These are phyloP conservation scores for Clonostachys rhizophaga DNA, from an alignment of 2,329 filamentous ascomycete species.

Conservation along the genomic window DNA sequence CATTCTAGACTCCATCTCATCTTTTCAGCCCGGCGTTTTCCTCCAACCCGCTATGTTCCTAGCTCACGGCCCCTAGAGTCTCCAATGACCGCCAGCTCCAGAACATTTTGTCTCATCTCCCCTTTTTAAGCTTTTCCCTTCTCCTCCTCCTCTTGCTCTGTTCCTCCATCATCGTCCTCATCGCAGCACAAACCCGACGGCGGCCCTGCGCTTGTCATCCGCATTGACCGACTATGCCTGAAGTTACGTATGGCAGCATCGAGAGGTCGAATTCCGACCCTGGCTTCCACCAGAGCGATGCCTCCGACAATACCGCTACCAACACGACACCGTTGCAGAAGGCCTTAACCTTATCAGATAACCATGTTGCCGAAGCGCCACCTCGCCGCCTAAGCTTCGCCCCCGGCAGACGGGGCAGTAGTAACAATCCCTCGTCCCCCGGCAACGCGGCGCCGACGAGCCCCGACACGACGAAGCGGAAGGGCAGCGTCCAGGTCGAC, in stretches of 20 bases:
- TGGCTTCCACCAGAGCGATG: background rate
- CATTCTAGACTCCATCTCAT: too few relatives aligned
- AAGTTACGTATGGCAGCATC: slow-evolving; percentile 4
- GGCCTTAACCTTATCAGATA: too few relatives aligned
- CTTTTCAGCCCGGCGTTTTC: too few relatives aligned
- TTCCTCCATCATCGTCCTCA: background rate
- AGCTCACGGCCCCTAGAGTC: too few relatives aligned
- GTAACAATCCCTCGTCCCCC: background rate
- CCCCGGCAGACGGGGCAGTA: too few relatives aligned
- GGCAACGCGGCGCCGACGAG: background rate
- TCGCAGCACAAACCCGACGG: background rate
- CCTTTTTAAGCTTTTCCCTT: background rate
- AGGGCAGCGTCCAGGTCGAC: slow-evolving; percentile 1
- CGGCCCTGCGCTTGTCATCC: too few relatives aligned
- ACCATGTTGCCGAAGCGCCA: too few relatives aligned
- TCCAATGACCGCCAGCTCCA: background rate
- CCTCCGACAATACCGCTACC: background rate
- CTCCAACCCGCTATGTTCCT: too few relatives aligned
- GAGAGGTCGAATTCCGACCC: slow-evolving; percentile 2
- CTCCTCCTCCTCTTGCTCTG: background rate
- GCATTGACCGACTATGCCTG: slow-evolving; percentile 4
- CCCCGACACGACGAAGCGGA: background rate
- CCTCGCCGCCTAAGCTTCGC: too few relatives aligned
- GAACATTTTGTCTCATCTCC: background rate
- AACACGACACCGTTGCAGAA: too few relatives aligned